phyloP scores from a whole-genome alignment of 108 stramenopile species.

The Cyclotella kingstonii region DNA sequence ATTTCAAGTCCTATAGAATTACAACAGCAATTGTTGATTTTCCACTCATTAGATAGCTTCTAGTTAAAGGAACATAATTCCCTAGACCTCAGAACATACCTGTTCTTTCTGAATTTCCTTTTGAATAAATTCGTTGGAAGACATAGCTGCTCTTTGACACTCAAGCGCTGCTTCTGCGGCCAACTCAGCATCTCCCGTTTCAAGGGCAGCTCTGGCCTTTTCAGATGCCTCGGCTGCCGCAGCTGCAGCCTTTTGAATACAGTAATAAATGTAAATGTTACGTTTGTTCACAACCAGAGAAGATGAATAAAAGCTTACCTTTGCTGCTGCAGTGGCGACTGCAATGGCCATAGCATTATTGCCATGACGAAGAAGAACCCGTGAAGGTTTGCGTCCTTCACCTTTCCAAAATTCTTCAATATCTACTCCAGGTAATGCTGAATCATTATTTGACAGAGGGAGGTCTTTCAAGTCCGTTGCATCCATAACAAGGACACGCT shows the following conservation, averaged over 20 bases:
- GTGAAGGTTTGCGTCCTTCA: slow-evolving; percentile 65
- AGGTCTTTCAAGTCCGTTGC: slow-evolving; percentile 80
- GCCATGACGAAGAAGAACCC: slow-evolving; percentile 73
- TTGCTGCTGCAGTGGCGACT: slow-evolving; percentile 56
- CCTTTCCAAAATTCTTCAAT: slow-evolving; percentile 76
- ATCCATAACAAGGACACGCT: slow-evolving; percentile 85
- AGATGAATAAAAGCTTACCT: background rate
- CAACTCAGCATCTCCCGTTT: slow-evolving; percentile 76
- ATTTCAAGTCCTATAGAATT: slow-evolving; percentile 43
- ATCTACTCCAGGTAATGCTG: slow-evolving; percentile 64
- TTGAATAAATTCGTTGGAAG: slow-evolving; percentile 62
- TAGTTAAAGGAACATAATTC: background rate
- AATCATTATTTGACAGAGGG: slow-evolving; percentile 66
- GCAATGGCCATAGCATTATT: slow-evolving; percentile 72
- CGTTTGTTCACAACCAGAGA: background rate
- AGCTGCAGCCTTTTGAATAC: slow-evolving; percentile 57
- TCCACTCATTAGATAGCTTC: background rate
- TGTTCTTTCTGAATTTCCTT: slow-evolving; percentile 64
- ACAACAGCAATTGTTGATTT: too few relatives aligned
- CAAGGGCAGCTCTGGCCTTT: slow-evolving; percentile 68
- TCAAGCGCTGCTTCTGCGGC: slow-evolving; percentile 76
- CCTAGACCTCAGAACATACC: background rate
- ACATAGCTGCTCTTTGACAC: slow-evolving; percentile 67
- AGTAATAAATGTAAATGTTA: too few relatives aligned
- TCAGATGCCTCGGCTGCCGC: slow-evolving; percentile 44